Base-by-base conservation (phyloP, 495 filamentous ascomycete species). In the Lophium mytilinum region DNA sequence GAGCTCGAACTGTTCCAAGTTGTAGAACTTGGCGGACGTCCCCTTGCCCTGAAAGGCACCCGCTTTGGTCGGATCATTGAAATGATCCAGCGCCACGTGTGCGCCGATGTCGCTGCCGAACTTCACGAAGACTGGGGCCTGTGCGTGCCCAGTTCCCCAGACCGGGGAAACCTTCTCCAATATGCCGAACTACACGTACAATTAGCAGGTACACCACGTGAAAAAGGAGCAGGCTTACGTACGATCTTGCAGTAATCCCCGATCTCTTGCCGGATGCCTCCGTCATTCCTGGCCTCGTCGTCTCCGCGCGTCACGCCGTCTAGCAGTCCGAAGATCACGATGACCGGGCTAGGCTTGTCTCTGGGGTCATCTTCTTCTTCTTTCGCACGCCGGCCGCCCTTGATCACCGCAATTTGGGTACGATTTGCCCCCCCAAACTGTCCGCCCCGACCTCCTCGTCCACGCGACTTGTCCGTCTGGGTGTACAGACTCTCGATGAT, bases 241-340 rank as follows among this genome's bases (percentile, higher is more conserved):
- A 60, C 61, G 47, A 87, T 80, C 40, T 81, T 81, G 70, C 92
- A 96, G 69, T 93, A 89, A 56, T 95, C 88, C 17, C 93, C 93
- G 68, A 98, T 95, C 72, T 96, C 90, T 71, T 96, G 90, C 63
- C 89, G 80, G 60, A 98, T 68, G 0, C 85, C 87, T 11, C 66
- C 68, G 33, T 85, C 85, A 56, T 83, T 80, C 8, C 63, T 52
- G 18, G 73, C 72, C 61, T 86, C 68, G 72, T 96, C 94, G 1
- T 71, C 73, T 50, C 81, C 77, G 35, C 92, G 73, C 60, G 86
- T 78, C 77, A 95, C 83, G 3, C 85, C 87, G 55, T 92, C 83
- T 2, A 95, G 72, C 89, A 96, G 96, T 7, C 84, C 82, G 15
- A 73, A 74, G 19, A 95, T 69, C 48, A 92, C 80, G 19, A 97